Evolutionary conservation across 73 alveolate genomes (phyloP).

Genomic region (Tetrahymena thermophila): DNA sequence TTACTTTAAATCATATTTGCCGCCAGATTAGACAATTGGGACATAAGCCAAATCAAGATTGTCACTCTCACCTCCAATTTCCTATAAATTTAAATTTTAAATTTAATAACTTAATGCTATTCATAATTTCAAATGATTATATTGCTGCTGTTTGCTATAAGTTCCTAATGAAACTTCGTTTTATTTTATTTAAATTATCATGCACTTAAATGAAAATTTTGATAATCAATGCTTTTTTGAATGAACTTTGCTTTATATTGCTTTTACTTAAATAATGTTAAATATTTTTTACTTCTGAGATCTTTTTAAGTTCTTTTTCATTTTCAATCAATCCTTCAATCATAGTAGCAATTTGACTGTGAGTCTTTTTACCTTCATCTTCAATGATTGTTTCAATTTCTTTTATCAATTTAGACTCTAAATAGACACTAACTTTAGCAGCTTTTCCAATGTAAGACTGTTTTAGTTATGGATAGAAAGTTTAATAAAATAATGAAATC

Average conservation of each 20-base stretch:
- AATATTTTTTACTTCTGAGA: background rate
- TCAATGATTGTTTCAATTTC: conserved; percentile 19
- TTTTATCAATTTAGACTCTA: conserved; percentile 18
- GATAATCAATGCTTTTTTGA: background rate
- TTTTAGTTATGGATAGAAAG: background rate
- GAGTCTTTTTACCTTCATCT: conserved; percentile 9
- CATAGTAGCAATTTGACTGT: conserved; percentile 26
- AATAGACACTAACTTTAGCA: background rate
- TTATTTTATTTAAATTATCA: no score
- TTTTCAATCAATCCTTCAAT: conserved; percentile 13
- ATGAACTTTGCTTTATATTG: background rate
- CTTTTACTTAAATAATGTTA: background rate
- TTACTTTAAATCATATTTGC: conserved; percentile 8
- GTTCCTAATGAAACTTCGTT: background rate
- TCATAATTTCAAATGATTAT: background rate
- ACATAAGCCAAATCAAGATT: conserved; percentile 30
- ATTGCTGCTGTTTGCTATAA: background rate
- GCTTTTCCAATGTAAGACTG: background rate
- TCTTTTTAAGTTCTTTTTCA: conserved; percentile 11
- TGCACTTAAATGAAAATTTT: no score
- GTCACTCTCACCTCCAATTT: conserved; percentile 11
- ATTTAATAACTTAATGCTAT: background rate
- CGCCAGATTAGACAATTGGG: conserved; percentile 39
- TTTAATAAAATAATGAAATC: background rate
- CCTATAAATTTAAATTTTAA: background rate